Base-by-base conservation (phyloP, 2,329 filamentous ascomycete species). In the Penicillium sp. region DNA sequence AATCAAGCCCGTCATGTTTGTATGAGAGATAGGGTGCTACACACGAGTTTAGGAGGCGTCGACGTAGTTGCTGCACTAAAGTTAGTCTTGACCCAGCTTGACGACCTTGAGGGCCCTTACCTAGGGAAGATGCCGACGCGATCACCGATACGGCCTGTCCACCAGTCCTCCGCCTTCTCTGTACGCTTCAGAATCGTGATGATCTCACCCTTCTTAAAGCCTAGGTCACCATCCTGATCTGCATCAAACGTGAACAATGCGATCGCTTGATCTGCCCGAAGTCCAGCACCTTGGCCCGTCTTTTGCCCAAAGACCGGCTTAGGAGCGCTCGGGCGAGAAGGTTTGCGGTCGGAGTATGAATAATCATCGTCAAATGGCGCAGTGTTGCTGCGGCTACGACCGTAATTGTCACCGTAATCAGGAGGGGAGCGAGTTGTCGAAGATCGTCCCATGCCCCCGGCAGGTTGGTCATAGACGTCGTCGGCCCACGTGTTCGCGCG, bases 101-200 rank as follows among this genome's bases (percentile, higher is more conserved):
- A 21, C 9, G 18, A 6, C 21, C 8, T 21, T 15, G 23, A 15
- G 9, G 15, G 13, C 5, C 42, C 76, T 59, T 75, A 84, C 82
- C 89, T 94, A 0, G 94, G 94, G 74, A 99, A 99, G 60, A 96
- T 95, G 34, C 94, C 94, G 50, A 92, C 89, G 62, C 85, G 83
- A 60, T 85, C 82, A 28, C 92, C 92, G 66, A 96, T 86, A 74
- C 88, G 87, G 24, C 94, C 94, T 16, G 93, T 97, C 94, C 93
- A 97, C 93, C 93, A 97, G 71, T 97, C 93, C 52, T 91, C 92
- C 53, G 90, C 88, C 63, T 88, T 96, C 4, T 97, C 90, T 5
- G 93, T 97, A 73, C 89, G 88, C 79, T 99, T 96, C 52, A 95
- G 72, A 52, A 99, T 91, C 1, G 91, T 96, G 60, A 99, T 96